Base-by-base conservation (phyloP, 2,329 filamentous ascomycete genomes). In the Xylariaceae sp. region DNA sequence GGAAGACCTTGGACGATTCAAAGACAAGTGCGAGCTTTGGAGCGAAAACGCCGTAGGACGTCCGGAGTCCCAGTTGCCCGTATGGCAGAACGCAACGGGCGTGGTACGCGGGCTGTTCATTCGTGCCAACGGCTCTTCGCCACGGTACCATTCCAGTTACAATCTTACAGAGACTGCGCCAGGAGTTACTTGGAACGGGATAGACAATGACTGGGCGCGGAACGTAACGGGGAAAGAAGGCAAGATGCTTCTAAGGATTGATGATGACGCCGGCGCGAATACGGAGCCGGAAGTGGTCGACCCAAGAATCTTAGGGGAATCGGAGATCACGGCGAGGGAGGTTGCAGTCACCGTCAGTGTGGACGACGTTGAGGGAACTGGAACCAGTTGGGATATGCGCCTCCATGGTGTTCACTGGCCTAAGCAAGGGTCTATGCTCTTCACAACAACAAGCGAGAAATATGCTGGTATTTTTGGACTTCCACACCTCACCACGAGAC, bases 361-460 rank as follows among this genome's bases (percentile, higher is more conserved):
- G 30, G 82, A 89, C 53, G 89, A 93, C 54, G 73, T 79, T 32
- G 74, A 78, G 42, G 78, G 78, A 51, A 73, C 78, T 45, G 85
- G 85, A 4, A 83, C 83, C 57, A 86, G 80, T 51, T 90, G 86
- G 81, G 84, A 90, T 52, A 81, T 94, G 66, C 75, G 79, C 38
- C 67, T 95, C 37, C 83, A 89, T 63, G 93, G 93, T 3, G 76
- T 94, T 3, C 91, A 97, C 67, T 94, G 89, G 73, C 82, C 85
- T 29, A 75, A 78, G n/a, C 79, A 85, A 48, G 93, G 93, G 2
- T 78, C 81, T 12, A 79, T 93, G 37, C 69, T 97, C 28, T 69
- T 97, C 59, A 87, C 85, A 2, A 96, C 91, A 1, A 91, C 89
- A 36, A 96, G 89, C 63, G 87, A 95, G 59, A 96, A 95, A 68